Evolutionary conservation across 2,329 filamentous ascomycete species (phyloP), one percentile per base, ranked within the genome.

Genomic region (Leptographium radiaticola): DNA sequence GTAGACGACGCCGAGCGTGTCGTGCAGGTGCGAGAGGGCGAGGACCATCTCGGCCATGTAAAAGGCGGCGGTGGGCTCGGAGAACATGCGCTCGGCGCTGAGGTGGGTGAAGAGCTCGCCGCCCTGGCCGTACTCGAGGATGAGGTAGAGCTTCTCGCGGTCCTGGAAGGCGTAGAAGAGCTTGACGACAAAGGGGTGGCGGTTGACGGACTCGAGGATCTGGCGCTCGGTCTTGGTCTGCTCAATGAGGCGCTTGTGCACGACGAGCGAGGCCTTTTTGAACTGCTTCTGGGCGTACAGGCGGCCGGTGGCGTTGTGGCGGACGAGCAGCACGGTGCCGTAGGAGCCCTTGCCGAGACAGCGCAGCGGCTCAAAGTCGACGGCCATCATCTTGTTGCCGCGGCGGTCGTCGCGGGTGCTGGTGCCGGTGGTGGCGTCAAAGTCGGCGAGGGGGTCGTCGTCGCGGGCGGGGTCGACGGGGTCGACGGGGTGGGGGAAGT

Each of bases 11-110:
- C 93, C 91, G 25, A 97, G 81, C 58, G 86, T 89, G 61, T 87
- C 83, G 70, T 98, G 93, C 31, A 98, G 79, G 68, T 98, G 90
- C 40, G 91, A 88, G 48, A 98, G 79, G 34, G 93, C 94, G 30
- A 98, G 80, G 6, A 95, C 83, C 83, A 98, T 94, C 71, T 98
- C 90, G 0, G 89, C 94, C 87, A 97, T 95, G 76, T 98, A 98
- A 69, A 97, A 98, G 1, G 90, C 88, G 0, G 91, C 87, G 2
- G 86, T 86, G 16, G 87, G 77, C 70, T 97, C 91, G 15, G 86
- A 78, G 61, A 98, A 97, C 87, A 97, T 97, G 67, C 89, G 87
- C 67, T 97, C 90, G 60, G 89, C 86, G 56, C 84, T 88, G 31
- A 98, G 77, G 64, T 97, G 91, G n/a, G 87, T 89, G 67, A 98